Percentiles rank a stretch among this genome's conserved stretches.
Evolutionary conservation across 441 rosid genomes (phyloP).

Genomic region (Flueggea neowawraea): DNA sequence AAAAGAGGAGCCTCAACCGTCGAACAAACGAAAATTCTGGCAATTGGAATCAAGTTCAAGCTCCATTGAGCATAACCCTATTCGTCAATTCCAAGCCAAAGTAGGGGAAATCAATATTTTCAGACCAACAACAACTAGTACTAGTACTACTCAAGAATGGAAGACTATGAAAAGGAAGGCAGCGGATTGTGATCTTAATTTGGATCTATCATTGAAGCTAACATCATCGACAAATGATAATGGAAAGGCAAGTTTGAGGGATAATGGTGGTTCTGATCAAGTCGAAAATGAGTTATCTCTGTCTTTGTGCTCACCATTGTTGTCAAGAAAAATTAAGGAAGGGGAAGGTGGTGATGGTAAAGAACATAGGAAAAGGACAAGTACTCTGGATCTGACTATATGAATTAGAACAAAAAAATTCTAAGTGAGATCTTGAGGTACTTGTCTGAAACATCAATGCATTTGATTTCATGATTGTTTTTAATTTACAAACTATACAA

Average conservation of each 20-base stretch:
- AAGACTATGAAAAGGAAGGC: constrained; percentile 45
- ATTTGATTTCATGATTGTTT: constrained; percentile 4
- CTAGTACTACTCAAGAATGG: constrained; percentile 7
- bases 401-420: constrained; percentile 53
- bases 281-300: constrained; percentile 53
- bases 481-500: constrained; percentile 9
- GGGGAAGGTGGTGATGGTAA: constrained; percentile 25
- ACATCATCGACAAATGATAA: constrained; percentile 9
- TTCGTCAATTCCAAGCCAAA: no score
- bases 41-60: constrained; percentile 16
- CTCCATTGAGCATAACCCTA: constrained; percentile 10
- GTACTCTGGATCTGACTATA: constrained; percentile 97
- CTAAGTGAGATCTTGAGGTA: constrained; percentile 97
- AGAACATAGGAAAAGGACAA: constrained; percentile 40
- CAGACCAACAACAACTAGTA: no score
- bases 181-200: constrained; percentile 41
- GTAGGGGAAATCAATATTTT: no score
- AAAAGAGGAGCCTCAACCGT: constrained; percentile 12
- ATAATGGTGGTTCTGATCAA: constrained; percentile 22
- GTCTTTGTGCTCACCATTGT: constrained; percentile 48
- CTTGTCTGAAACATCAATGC: constrained; percentile 37
- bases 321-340: constrained; percentile 35
- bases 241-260: neutral
- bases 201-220: constrained; percentile 61
- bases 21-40: constrained; percentile 16